A percentile compares a stretch with the other conserved stretches of the same genome.
Conservation (phyloP, 1,284 basidiomycete species). For the Golubevia sp. region DNA sequence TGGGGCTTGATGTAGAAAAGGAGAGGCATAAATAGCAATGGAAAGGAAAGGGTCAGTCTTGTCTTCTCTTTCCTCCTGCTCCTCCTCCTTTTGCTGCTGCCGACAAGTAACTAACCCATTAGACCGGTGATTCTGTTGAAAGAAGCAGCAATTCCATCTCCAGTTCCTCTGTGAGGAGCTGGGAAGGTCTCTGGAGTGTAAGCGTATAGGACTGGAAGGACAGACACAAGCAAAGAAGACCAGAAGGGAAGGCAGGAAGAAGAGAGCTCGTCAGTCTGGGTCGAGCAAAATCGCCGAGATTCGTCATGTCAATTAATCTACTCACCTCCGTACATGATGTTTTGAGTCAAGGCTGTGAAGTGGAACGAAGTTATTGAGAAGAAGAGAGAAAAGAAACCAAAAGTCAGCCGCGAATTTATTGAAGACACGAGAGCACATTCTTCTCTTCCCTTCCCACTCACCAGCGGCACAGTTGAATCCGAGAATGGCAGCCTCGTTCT, state of each 20-base stretch:
- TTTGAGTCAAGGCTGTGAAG: slow-evolving; percentile 21
- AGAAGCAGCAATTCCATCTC: slow-evolving; percentile 48
- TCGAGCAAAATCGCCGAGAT: neutral
- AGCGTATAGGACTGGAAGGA: slow-evolving; percentile 44
- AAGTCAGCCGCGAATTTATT: neutral
- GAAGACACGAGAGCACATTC: neutral
- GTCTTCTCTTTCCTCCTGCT: neutral
- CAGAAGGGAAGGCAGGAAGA: too few species aligned
- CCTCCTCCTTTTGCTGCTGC: neutral
- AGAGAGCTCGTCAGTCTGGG: too few species aligned
- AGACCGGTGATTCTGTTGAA: slow-evolving; percentile 52
- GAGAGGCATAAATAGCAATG: neutral
- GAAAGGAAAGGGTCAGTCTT: neutral
- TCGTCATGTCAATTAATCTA: neutral
- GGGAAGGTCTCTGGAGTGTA: slow-evolving; percentile 56
- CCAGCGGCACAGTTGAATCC: slow-evolving; percentile 48
- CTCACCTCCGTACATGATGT: slow-evolving; percentile 26
- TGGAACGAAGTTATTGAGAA: neutral
- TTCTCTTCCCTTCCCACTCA: too few species aligned
- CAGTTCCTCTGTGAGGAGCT: slow-evolving; percentile 55
- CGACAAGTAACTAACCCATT: slow-evolving; percentile 12
- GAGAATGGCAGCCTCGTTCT: slow-evolving; percentile 31
- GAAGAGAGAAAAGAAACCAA: neutral
- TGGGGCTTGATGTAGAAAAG: too few species aligned
- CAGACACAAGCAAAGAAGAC: too few species aligned